Conservation (phyloP, 2,329 filamentous ascomycete genomes). For the Berkeleyomyces rouxiae region DNA sequence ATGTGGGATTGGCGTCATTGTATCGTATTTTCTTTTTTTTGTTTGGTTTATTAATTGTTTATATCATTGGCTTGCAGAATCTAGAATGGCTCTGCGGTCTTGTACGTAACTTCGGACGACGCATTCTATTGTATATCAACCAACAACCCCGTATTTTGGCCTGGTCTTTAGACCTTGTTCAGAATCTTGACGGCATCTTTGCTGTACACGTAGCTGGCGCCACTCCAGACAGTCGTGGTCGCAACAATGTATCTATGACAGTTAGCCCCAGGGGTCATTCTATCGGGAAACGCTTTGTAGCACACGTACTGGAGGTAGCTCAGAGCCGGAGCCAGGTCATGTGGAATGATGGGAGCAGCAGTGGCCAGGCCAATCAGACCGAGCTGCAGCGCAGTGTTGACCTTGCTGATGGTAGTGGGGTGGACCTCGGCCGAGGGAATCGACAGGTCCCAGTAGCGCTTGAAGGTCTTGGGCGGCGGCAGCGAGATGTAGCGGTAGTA, state of each 20-base stretch:
- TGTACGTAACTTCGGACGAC: too few relatives aligned
- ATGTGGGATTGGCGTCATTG: not conserved
- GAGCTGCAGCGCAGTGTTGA: slow-evolving; percentile 87
- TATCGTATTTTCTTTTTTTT: not conserved
- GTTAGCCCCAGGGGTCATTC: not conserved
- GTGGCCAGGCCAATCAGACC: slow-evolving; percentile 73
- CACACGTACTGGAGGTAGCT: slow-evolving; percentile 45
- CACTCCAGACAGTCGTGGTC: slow-evolving; percentile 82
- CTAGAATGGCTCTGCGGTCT: slow-evolving; percentile 3
- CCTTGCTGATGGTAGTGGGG: slow-evolving; percentile 71
- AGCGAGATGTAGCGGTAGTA: slow-evolving; percentile 95
- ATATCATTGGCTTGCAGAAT: not conserved
- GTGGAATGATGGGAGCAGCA: slow-evolving; percentile 56
- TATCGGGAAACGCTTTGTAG: not conserved
- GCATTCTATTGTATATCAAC: too few relatives aligned
- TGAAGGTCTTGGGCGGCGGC: slow-evolving; percentile 81
- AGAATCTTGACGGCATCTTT: slow-evolving; percentile 88
- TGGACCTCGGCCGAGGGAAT: slow-evolving; percentile 73
- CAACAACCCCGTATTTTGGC: too few relatives aligned
- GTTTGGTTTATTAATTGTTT: not conserved
- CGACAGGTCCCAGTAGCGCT: slow-evolving; percentile 92
- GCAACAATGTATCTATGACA: slow-evolving; percentile 62
- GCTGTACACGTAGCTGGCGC: slow-evolving; percentile 76
- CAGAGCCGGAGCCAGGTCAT: slow-evolving; percentile 37
- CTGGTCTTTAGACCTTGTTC: slow-evolving; percentile 16